Evolutionary conservation across 441 rosid species (phyloP).

Genomic region (Croton laevigatus): DNA sequence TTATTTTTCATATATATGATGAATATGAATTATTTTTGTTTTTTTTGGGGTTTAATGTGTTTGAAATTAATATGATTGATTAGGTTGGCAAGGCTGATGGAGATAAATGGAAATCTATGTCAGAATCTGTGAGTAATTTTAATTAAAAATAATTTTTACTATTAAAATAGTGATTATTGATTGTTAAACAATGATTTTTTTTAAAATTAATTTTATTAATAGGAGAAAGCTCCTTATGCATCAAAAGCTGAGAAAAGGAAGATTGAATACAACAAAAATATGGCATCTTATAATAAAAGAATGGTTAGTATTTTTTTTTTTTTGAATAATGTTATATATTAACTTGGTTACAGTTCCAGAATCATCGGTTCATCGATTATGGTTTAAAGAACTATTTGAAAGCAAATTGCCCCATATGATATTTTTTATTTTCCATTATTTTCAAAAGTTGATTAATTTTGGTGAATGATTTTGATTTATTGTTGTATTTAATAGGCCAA

Average conservation of each 20-base stretch:
- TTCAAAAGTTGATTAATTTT: too few species aligned
- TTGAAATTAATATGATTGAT: slow-evolving; percentile 9
- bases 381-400: too few species aligned
- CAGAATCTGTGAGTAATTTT: slow-evolving; percentile 62
- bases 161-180: not conserved
- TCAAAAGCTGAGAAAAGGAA: slow-evolving; percentile 82
- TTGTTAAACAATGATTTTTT: slow-evolving; percentile 10
- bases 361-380: too few species aligned
- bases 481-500: slow-evolving; percentile 30
- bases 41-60: not conserved
- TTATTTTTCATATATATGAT: not conserved
- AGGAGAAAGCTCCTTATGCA: slow-evolving; percentile 79
- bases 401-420: too few species aligned
- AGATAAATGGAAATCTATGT: slow-evolving; percentile 66
- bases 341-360: too few species aligned
- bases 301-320: slow-evolving; percentile 33
- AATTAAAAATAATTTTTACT: too few species aligned
- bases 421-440: not conserved
- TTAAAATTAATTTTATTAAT: not conserved
- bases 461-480: not conserved
- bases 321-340: too few species aligned
- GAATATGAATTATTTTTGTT: not conserved
- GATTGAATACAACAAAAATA: slow-evolving; percentile 74
- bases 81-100: slow-evolving; percentile 93
- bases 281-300: slow-evolving; percentile 76